A percentile compares a stretch with the other conserved stretches of the same genome.
These are phyloP conservation scores for Anisodus acutangulus DNA, from an alignment of 257 asterid species.

Conservation along the genomic window DNA sequence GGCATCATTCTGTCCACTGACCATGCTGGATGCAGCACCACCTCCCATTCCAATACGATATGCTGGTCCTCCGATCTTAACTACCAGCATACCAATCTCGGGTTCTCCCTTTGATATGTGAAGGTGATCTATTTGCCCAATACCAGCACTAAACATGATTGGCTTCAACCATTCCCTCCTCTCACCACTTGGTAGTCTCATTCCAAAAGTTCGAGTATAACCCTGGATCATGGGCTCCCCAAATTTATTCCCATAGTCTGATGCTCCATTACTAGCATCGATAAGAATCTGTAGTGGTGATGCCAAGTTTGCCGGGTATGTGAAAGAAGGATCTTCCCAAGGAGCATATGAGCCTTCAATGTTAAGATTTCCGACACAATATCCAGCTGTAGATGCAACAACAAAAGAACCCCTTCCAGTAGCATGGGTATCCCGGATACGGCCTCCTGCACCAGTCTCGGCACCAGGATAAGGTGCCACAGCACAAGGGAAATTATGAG, in stretches of 20 bases:
- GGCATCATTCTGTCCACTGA: slow-evolving; percentile 93
- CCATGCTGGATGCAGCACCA: slow-evolving; percentile 99
- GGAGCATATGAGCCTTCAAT: slow-evolving; percentile 89
- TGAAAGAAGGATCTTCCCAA: slow-evolving; percentile 82
- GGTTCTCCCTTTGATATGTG: slow-evolving; percentile 87
- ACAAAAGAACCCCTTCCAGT: slow-evolving; percentile 92
- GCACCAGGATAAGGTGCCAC: slow-evolving; percentile 99
- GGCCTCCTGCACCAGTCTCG: slow-evolving; percentile 96
- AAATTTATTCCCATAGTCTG: slow-evolving; percentile 91
- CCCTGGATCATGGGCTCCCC: slow-evolving; percentile 98
- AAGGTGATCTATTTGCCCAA: slow-evolving; percentile 83
- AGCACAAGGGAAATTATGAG: slow-evolving; percentile 97
- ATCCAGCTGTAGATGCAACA: slow-evolving; percentile 90
- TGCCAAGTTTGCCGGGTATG: slow-evolving; percentile 81
- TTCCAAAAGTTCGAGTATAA: slow-evolving; percentile 86
- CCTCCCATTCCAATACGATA: slow-evolving; percentile 99
- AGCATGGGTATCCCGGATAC: slow-evolving; percentile 95
- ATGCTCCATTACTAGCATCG: slow-evolving; percentile 93
- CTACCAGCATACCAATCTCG: slow-evolving; percentile 89
- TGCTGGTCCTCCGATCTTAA: slow-evolving; percentile 96
- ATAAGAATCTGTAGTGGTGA: slow-evolving; percentile 85
- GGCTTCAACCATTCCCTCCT: slow-evolving; percentile 97
- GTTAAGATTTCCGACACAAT: slow-evolving; percentile 89
- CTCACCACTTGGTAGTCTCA: slow-evolving; percentile 88
- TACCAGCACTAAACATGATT: slow-evolving; percentile 93